Evolutionary conservation across 1,284 basidiomycete genomes (phyloP), one percentile per base, ranked within the genome.

Genomic region (Puccinia hordei): DNA sequence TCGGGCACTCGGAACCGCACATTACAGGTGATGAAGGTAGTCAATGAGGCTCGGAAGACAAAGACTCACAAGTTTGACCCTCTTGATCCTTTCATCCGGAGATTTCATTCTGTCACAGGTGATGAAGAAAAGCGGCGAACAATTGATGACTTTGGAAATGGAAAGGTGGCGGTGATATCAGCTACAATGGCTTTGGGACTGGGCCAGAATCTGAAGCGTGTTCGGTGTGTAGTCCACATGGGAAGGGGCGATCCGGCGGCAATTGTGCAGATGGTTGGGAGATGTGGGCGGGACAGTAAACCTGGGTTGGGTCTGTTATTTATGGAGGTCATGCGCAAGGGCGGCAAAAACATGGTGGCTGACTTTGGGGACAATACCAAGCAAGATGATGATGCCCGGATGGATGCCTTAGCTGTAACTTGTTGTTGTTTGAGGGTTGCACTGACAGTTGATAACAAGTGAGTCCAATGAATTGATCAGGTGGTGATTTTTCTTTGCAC

Each of bases 191-290:
- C 73, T 19, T 55, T 74, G 22, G 73, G 73, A 35, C 41, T 74
- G 51, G 73, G 53, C 24, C 73, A 74, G 12, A 61, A 74, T 19
- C 61, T 55, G 73, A 69, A 46, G 35, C 10, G 66, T 1, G 66
- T 69, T 0, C 3, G 13, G 27, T 59, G 53, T 55, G 72, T 73
- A 9, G 72, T 73, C 17, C 53, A 57, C 12, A 35, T 73, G 17
- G 53, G 72, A 19, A 53, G 53, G 41, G 57, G 53, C 35, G 72
- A 73, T 44, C 72, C 72, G n/a, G 38, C 55, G 44, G 33, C 72
- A 59, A 73, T 73, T 12, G 41, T n/a, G 15, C 73, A 74, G 73
- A 74, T 74, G 73, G 17, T 61, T 41, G 73, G 73, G 33, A 59
- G 57, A 9, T 59, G 55, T 44, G 73, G 57, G n/a, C 53, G 68